Percentiles rank a stretch among this genome's conserved stretches.
Evolutionary conservation across 2,329 filamentous ascomycete genomes (phyloP).

Genomic region (Madurella fahalii): DNA sequence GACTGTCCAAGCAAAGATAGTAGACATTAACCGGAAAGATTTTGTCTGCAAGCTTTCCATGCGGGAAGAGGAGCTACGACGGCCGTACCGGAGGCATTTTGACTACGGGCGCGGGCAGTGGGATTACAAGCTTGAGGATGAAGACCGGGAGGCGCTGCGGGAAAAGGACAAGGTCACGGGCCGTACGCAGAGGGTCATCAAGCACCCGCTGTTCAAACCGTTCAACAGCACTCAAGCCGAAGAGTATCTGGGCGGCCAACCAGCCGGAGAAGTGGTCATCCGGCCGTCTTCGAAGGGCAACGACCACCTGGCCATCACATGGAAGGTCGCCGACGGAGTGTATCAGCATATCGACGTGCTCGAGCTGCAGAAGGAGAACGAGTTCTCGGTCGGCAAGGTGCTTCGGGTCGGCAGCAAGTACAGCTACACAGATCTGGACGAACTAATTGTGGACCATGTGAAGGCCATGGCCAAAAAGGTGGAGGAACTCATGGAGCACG

Average conservation of each 20-base stretch:
- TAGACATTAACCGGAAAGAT: slow-evolving; percentile 81
- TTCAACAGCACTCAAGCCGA: slow-evolving; percentile 92
- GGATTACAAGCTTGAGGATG: slow-evolving; percentile 77
- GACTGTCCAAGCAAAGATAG: slow-evolving; percentile 81
- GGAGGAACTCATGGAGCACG: slow-evolving; percentile 89
- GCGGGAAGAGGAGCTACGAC: slow-evolving; percentile 72
- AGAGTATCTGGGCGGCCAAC: slow-evolving; percentile 83
- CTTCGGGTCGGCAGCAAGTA: slow-evolving; percentile 84
- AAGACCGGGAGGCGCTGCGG: slow-evolving; percentile 75
- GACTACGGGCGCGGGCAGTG: slow-evolving; percentile 78
- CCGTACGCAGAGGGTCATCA: slow-evolving; percentile 89
- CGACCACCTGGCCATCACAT: slow-evolving; percentile 92
- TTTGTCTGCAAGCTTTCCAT: slow-evolving; percentile 81
- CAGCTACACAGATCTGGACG: slow-evolving; percentile 92
- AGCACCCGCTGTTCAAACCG: slow-evolving; percentile 91
- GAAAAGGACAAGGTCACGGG: slow-evolving; percentile 84
- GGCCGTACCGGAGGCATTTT: slow-evolving; percentile 63
- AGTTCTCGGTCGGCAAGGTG: slow-evolving; percentile 85
- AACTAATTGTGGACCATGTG: slow-evolving; percentile 94
- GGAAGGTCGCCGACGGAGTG: slow-evolving; percentile 95
- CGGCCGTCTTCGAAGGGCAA: slow-evolving; percentile 91
- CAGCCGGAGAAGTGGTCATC: slow-evolving; percentile 86
- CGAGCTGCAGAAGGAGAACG: slow-evolving; percentile 93
- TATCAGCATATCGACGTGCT: slow-evolving; percentile 98
- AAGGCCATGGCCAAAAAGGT: slow-evolving; percentile 98